Evolutionary conservation across 1,284 basidiomycete genomes (phyloP).

Genomic region (Cutaneotrichosporon arboriforme): DNA sequence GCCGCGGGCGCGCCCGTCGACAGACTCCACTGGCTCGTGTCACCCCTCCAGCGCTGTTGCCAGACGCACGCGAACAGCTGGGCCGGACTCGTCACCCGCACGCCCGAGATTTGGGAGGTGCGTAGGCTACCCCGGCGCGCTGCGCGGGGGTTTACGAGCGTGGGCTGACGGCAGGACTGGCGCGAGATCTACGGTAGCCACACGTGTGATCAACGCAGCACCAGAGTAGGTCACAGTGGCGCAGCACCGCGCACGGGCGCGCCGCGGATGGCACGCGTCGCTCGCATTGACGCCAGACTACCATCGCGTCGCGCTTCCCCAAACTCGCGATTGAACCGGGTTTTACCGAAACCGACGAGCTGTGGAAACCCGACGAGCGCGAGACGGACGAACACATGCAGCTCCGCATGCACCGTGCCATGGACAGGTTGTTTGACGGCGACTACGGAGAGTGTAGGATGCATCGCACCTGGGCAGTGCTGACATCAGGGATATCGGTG

Average conservation of each 20-base stretch:
- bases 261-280: no score
- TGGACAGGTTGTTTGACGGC: constrained; percentile 61
- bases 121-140: not conserved
- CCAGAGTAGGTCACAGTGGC: constrained; percentile 52
- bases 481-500: constrained; percentile 45
- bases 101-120: constrained; percentile 43
- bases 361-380: constrained; percentile 62
- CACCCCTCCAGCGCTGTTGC: constrained; percentile 67
- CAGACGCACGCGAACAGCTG: constrained; percentile 65
- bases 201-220: constrained; percentile 43
- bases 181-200: constrained; percentile 46
- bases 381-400: constrained; percentile 60
- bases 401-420: constrained; percentile 54
- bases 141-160: not conserved
- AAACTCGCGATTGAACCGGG: constrained; percentile 59
- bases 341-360: constrained; percentile 65
- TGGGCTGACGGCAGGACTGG: constrained; percentile 23
- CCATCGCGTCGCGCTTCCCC: constrained; percentile 58
- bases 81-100: constrained; percentile 44
- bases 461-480: not conserved
- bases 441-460: constrained; percentile 52
- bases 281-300: constrained; percentile 38
- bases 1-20: constrained; percentile 57
- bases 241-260: not conserved
- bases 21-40: constrained; percentile 57